A percentile compares a stretch with the other conserved stretches of the same genome.
Evolutionary conservation across 1,284 basidiomycete genomes (phyloP).

Genomic region (Ceratobasidium sp.): DNA sequence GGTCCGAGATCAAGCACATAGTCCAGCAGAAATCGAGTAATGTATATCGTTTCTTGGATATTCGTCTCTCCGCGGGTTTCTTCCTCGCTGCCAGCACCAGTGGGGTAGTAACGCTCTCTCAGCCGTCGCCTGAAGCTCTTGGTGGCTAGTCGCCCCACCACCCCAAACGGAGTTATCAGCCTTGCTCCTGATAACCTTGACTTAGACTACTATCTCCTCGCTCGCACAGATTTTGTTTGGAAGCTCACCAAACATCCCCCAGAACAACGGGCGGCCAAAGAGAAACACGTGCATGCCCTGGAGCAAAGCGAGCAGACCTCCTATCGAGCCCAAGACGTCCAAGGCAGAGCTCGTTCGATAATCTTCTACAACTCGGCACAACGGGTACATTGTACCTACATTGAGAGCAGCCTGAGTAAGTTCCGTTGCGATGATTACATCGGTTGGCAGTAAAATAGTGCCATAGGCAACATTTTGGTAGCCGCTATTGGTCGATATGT

Average conservation of each 20-base stretch:
- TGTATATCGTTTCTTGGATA: conserved; percentile 6
- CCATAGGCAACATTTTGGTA: neutral
- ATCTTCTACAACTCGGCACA: conserved; percentile 12
- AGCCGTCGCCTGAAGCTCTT: neutral
- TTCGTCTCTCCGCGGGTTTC: too few species aligned
- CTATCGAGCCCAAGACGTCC: conserved; percentile 23
- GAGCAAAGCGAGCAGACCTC: conserved; percentile 24
- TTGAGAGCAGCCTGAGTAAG: neutral
- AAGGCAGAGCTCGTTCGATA: conserved; percentile 5
- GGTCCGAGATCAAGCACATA: conserved; percentile 31
- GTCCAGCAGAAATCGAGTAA: conserved; percentile 15
- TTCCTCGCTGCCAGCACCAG: neutral
- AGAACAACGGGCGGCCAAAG: conserved; percentile 27
- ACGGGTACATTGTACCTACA: too few species aligned
- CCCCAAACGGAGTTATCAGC: conserved; percentile 7
- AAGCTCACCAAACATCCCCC: conserved; percentile 22
- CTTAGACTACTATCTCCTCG: too few species aligned
- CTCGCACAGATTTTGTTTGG: too few species aligned
- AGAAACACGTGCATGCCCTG: conserved; percentile 27
- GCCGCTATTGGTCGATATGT: neutral
- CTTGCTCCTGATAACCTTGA: conserved; percentile 1
- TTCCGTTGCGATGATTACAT: neutral
- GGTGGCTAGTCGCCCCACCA: conserved; percentile 12
- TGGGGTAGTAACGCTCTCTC: neutral
- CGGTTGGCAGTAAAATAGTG: neutral